A percentile compares a stretch with the other conserved stretches of the same genome.
Evolutionary conservation across 2,329 filamentous ascomycete species (phyloP).

Genomic region (Aspergillus novofumigatus): DNA sequence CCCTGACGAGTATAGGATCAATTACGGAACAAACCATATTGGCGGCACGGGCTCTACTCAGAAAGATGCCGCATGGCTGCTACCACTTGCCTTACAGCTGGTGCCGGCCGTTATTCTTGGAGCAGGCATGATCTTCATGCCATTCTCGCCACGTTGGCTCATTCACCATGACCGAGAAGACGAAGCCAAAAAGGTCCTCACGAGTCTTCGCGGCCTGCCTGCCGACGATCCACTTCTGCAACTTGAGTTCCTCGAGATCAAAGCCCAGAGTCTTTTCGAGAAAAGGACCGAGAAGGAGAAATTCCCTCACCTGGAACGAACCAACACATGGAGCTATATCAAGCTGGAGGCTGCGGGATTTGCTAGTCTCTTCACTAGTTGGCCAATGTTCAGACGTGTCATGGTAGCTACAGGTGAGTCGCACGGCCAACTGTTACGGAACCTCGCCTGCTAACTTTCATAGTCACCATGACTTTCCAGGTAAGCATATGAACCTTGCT

Average conservation of each 20-base stretch:
- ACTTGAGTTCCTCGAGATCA: conserved; percentile 74
- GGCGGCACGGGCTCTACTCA: conserved; percentile 50
- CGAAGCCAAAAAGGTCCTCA: conserved; percentile 61
- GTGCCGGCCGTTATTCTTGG: conserved; percentile 62
- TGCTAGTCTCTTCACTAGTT: conserved; percentile 26
- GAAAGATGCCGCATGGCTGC: conserved; percentile 44
- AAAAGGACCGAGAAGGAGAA: conserved; percentile 63
- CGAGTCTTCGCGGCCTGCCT: conserved; percentile 58
- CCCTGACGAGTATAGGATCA: conserved; percentile 17
- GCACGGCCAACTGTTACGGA: conserved; percentile 31
- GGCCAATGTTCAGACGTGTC: conserved; percentile 46
- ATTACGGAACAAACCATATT: conserved; percentile 54
- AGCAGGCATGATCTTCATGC: conserved; percentile 74
- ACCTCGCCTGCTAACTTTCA: neutral
- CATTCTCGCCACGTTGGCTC: conserved; percentile 70
- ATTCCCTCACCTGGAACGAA: conserved; percentile 61
- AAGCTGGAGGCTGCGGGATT: conserved; percentile 57
- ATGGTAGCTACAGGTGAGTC: conserved; percentile 47
- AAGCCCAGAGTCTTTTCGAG: conserved; percentile 71
- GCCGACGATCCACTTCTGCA: conserved; percentile 64
- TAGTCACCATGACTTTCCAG: neutral
- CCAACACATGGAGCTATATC: conserved; percentile 59
- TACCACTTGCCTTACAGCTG: conserved; percentile 48
- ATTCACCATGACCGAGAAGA: conserved; percentile 64
- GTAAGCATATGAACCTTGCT: neutral